phyloP scores from a whole-genome alignment of 371 early-diverging fungal species.

The Mucor sp. region DNA sequence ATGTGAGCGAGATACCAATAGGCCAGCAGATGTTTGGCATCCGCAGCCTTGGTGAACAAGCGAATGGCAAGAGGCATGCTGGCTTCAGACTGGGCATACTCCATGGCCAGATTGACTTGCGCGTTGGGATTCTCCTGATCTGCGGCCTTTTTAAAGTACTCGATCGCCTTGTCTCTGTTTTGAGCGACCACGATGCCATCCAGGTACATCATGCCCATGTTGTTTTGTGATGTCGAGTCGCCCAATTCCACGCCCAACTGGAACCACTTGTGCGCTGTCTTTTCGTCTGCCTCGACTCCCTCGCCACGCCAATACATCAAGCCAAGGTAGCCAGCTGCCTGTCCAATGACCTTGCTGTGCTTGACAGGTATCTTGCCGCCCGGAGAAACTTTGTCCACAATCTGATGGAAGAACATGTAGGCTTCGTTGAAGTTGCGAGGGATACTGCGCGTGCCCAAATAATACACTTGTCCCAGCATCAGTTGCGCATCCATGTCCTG shows the following conservation, averaged over 20 bases:
- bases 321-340: slow-evolving; percentile 83
- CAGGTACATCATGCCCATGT: slow-evolving; percentile 83
- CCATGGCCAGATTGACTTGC: slow-evolving; percentile 57
- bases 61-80: slow-evolving; percentile 37
- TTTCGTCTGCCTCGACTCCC: slow-evolving; percentile 64
- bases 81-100: slow-evolving; percentile 35
- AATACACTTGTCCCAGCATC: slow-evolving; percentile 77
- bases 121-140: slow-evolving; percentile 62
- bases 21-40: slow-evolving; percentile 69
- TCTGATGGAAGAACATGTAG: slow-evolving; percentile 52
- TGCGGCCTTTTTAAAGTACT: slow-evolving; percentile 66
- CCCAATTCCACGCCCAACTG: slow-evolving; percentile 62
- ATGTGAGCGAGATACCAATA: slow-evolving; percentile 76
- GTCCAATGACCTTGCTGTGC: slow-evolving; percentile 46
- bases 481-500: slow-evolving; percentile 61
- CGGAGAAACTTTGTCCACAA: slow-evolving; percentile 37
- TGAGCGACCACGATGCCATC: slow-evolving; percentile 64
- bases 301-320: slow-evolving; percentile 93
- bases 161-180: slow-evolving; percentile 54
- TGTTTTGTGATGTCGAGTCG: slow-evolving; percentile 68
- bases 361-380: slow-evolving; percentile 31
- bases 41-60: slow-evolving; percentile 50
- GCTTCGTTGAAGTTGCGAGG: slow-evolving; percentile 70
- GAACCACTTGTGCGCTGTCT: slow-evolving; percentile 79
- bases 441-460: slow-evolving; percentile 73